Conservation (phyloP, 768 basidiomycete genomes). For the Tephrocybe sp. region DNA sequence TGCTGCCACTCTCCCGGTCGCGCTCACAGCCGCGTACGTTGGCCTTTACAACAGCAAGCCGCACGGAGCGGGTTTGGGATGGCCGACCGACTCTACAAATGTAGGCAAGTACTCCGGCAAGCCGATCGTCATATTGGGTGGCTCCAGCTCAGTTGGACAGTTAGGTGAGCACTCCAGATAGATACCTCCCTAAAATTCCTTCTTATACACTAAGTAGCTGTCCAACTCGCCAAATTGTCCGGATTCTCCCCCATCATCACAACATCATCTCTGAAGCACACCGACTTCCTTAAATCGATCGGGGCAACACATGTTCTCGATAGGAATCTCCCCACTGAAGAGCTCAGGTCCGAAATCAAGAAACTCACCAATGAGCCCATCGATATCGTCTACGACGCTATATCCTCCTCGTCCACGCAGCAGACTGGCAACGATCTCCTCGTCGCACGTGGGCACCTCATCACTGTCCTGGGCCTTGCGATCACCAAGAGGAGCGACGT, state of each 20-base stretch:
- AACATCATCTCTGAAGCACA: too few relatives aligned
- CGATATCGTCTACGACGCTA: slow-evolving; percentile 27
- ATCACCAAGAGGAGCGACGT: too few relatives aligned
- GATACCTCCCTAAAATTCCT: not conserved
- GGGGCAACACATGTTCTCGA: slow-evolving; percentile 25
- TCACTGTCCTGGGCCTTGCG: too few relatives aligned
- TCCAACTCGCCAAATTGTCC: slow-evolving; percentile 35
- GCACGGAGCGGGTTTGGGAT: slow-evolving; percentile 23
- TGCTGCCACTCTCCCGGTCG: slow-evolving; percentile 34
- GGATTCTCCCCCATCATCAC: too few relatives aligned
- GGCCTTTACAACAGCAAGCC: slow-evolving; percentile 30
- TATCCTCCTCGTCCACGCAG: too few relatives aligned
- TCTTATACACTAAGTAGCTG: slow-evolving; percentile 1
- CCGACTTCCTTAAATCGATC: not conserved
- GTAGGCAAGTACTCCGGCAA: slow-evolving; percentile 29
- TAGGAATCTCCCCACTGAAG: not conserved
- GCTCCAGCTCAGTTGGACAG: slow-evolving; percentile 29
- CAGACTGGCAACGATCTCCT: too few relatives aligned
- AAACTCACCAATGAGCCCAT: too few relatives aligned
- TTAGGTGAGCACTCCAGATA: not conserved
- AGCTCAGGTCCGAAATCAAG: slow-evolving; percentile 20
- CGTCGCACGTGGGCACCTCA: too few relatives aligned
- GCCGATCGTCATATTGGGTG: slow-evolving; percentile 35
- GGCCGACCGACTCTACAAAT: slow-evolving; percentile 31
- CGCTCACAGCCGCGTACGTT: slow-evolving; percentile 25